Evolutionary conservation across 78 protist species (phyloP).

Genomic region (Dictyostelium intermedium): DNA sequence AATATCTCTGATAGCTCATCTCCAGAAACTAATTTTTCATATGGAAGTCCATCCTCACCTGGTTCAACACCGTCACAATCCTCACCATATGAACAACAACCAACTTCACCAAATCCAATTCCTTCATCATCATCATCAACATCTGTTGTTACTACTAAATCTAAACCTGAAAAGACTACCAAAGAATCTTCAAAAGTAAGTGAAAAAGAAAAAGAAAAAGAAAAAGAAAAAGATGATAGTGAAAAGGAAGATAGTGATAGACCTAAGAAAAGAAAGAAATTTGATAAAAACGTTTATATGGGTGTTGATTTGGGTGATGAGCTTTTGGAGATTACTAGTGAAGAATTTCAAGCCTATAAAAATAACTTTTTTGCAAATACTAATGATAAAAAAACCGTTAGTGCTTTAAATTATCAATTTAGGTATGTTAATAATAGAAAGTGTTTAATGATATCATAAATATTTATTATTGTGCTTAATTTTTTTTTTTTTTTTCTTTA

Average conservation of each 20-base stretch:
- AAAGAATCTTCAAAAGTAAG: background rate
- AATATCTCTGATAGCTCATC: background rate
- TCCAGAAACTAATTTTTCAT: background rate
- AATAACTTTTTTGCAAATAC: conserved; percentile 21
- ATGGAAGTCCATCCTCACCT: conserved; percentile 1
- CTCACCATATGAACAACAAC: background rate
- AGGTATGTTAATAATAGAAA: conserved; percentile 18
- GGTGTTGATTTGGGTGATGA: conserved; percentile 34
- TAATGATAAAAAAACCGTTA: conserved; percentile 4
- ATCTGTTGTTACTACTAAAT: background rate
- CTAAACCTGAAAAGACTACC: background rate
- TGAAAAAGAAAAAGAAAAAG: background rate
- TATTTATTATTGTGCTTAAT: background rate
- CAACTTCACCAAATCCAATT: background rate
- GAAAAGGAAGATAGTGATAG: background rate
- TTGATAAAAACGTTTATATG: conserved; percentile 19
- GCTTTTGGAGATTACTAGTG: conserved; percentile 19
- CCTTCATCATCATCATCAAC: background rate
- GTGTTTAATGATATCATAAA: background rate
- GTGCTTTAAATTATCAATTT: conserved; percentile 21
- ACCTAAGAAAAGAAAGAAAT: conserved; percentile 37
- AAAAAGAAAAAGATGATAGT: background rate
- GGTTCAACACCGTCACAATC: background rate
- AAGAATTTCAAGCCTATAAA: conserved; percentile 34
- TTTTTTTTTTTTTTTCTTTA: background rate